Base-by-base conservation (phyloP, 2,329 filamentous ascomycete species). In the Trichophyton benhamiae region DNA sequence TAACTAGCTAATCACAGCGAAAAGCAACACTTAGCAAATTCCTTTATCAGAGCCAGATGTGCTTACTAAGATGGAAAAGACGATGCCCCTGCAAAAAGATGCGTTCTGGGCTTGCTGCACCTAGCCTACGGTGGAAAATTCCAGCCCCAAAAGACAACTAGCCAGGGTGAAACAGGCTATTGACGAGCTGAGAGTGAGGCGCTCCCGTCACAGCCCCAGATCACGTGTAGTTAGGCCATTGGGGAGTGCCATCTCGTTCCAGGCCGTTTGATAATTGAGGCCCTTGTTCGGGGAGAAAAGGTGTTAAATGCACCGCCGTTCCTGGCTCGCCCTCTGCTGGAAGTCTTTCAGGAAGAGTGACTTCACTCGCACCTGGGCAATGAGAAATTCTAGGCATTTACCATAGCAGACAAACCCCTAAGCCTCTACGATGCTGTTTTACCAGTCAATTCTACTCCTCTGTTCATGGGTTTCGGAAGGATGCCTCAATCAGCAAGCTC, bases 371-470 rank as follows among this genome's bases (percentile, higher is more conserved):
- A 25, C 22, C 22, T 25, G 2, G 22, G 22, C 22, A 27, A 52
- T 52, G 20, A 13, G 11, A 30, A 27, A 27, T 7, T 9, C 25
- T 5, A 27, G 13, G 3, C n/a, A 8, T n/a, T 27, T 3, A 3
- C 27, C 33, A 33, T 20, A 33, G n/a, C 17, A n/a, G 27, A 4
- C 1, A 11, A 30, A 13, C 27, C 8, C 9, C 15, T 30, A 53
- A 13, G 15, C 6, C 11, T 13, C 33, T 20, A 38, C 27, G 8
- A 62, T 62, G 60, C 44, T 46, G 57, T 20, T 59, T 15, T 62
- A 62, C 36, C 57, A 59, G 44, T 62, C 60, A 33, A 41, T 59
- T 25, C 46, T 62, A n/a, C 52, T 55, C 3, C 30, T 62, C 3
- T 62, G 46, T 20, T 62, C 52, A 8, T 62, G 57, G 55, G 17